Conservation (phyloP, 768 basidiomycete species). For the Russula sp. region DNA sequence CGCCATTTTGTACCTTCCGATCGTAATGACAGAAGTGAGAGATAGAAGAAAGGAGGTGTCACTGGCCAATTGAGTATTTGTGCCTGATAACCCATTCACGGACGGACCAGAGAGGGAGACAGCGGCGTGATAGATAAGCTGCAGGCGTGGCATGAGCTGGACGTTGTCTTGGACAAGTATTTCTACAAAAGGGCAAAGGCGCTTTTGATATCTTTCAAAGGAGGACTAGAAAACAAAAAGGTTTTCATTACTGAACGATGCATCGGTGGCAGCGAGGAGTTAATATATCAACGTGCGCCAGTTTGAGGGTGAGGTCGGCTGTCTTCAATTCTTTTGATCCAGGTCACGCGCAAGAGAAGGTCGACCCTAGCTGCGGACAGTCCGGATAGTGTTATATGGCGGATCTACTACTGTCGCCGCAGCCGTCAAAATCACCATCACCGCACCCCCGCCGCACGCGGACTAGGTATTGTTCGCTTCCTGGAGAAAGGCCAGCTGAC, state of each 20-base stretch:
- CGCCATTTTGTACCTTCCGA: background rate
- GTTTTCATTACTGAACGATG: background rate
- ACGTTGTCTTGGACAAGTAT: background rate
- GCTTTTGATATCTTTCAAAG: background rate
- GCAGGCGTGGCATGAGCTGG: background rate
- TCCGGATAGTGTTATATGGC: background rate
- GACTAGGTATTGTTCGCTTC: background rate
- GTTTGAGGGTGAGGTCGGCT: background rate
- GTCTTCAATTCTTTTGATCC: background rate
- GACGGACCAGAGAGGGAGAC: background rate
- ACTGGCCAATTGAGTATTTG: background rate
- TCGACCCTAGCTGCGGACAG: background rate
- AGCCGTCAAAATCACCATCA: background rate
- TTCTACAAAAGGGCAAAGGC: constrained; percentile 4
- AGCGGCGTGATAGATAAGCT: too few species aligned
- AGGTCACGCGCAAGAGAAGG: background rate
- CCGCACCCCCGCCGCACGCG: background rate
- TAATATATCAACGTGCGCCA: background rate
- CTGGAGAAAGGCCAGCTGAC: background rate
- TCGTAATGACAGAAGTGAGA: background rate
- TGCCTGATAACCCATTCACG: background rate
- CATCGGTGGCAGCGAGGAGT: background rate
- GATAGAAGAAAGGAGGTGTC: background rate
- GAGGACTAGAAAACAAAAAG: background rate
- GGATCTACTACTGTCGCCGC: background rate